Percentiles rank a stretch among this genome's conserved stretches.
These are phyloP conservation scores for Coffea eugenioides DNA, from an alignment of 257 asterid genomes.

Conservation along the genomic window DNA sequence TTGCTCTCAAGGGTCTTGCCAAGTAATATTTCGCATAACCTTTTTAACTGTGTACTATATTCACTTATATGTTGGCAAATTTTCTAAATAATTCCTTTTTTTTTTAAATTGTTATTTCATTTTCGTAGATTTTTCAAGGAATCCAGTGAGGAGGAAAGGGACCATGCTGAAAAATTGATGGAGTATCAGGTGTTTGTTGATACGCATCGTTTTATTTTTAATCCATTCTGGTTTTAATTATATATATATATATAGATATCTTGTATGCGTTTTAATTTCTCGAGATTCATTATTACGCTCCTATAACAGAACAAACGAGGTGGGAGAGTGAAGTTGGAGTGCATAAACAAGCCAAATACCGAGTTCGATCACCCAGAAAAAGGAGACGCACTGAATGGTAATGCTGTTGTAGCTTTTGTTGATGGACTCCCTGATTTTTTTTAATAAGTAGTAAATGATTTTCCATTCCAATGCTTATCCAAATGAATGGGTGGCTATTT, in stretches of 20 bases:
- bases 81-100: background rate
- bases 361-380: slow-evolving; percentile 78
- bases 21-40: slow-evolving; percentile 29
- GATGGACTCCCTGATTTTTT: no score
- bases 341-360: slow-evolving; percentile 63
- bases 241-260: background rate
- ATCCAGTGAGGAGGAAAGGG: slow-evolving; percentile 58
- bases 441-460: background rate
- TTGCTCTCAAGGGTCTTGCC: slow-evolving; percentile 64
- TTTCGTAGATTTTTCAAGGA: slow-evolving; percentile 55
- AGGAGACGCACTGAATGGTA: slow-evolving; percentile 83
- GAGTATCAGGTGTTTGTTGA: slow-evolving; percentile 50
- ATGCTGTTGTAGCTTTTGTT: background rate
- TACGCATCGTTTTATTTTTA: background rate
- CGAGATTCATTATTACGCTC: background rate
- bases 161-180: slow-evolving; percentile 65
- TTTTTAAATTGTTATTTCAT: background rate
- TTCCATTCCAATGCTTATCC: slow-evolving; percentile 17
- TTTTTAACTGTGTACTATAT: background rate
- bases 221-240: no score
- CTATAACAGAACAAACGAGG: slow-evolving; percentile 42
- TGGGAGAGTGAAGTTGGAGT: slow-evolving; percentile 71
- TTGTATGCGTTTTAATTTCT: background rate
- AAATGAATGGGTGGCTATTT: slow-evolving; percentile 26
- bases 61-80: background rate